A percentile compares a stretch with the other conserved stretches of the same genome.
Conservation (phyloP, 768 basidiomycete species). For the Boletus rubescentipes region DNA sequence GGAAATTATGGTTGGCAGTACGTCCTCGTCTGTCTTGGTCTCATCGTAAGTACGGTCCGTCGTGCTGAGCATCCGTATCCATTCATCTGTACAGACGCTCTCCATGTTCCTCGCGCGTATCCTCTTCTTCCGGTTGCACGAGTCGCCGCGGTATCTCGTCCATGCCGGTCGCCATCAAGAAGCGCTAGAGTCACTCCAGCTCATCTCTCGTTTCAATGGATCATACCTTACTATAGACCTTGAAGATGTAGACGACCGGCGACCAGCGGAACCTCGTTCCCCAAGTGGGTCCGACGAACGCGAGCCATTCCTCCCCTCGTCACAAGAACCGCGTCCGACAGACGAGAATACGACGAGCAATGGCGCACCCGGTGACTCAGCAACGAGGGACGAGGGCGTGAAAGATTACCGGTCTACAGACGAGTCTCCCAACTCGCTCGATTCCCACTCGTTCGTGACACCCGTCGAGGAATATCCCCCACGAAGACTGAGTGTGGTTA, state of each 20-base stretch:
- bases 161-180: constrained; percentile 83
- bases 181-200: constrained; percentile 76
- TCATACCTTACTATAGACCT: constrained; percentile 63
- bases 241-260: constrained; percentile 63
- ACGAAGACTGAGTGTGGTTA: constrained; percentile 23
- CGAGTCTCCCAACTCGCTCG: constrained; percentile 31
- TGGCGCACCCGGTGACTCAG: constrained; percentile 1
- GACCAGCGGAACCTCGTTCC: constrained; percentile 22
- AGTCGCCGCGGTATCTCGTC: constrained; percentile 92
- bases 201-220: constrained; percentile 88
- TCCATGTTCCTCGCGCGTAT: constrained; percentile 86
- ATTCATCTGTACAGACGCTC: constrained; percentile 58
- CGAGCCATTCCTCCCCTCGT: constrained; percentile 26
- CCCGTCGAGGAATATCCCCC: constrained; percentile 31
- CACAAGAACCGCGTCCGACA: constrained; percentile 22
- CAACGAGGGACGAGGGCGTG: constrained; percentile 18
- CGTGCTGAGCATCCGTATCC: background rate
- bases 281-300: constrained; percentile 25
- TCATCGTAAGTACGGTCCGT: constrained; percentile 64
- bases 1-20: constrained; percentile 91
- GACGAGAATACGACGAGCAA: background rate
- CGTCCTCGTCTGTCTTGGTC: constrained; percentile 72
- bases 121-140: constrained; percentile 87
- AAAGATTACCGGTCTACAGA: constrained; percentile 30
- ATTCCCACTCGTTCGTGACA: constrained; percentile 22